Evolutionary conservation across 768 basidiomycete species (phyloP).

Genomic region (Phanerochaete sordida): DNA sequence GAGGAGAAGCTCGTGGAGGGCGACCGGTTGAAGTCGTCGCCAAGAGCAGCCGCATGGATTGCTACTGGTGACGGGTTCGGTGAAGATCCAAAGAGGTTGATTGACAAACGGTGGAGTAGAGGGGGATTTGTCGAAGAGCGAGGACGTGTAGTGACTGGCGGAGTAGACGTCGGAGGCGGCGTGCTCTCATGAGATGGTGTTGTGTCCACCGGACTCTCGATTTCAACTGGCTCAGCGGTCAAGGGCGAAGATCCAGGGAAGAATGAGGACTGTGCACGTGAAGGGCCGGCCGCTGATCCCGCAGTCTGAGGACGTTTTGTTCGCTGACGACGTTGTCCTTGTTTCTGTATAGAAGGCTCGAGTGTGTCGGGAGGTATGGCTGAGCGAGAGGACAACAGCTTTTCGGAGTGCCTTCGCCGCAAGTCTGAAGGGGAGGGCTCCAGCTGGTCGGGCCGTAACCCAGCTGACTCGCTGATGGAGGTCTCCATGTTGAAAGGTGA

Average conservation of each 20-base stretch:
- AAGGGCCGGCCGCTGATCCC: conserved; percentile 14
- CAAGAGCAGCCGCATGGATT: conserved; percentile 8
- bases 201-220: neutral
- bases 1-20: conserved; percentile 28
- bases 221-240: conserved; percentile 16
- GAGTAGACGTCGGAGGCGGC: conserved; percentile 14
- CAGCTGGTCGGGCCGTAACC: conserved; percentile 16
- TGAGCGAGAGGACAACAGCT: conserved; percentile 9
- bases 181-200: conserved; percentile 2
- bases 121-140: conserved; percentile 65
- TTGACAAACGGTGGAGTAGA: conserved; percentile 64
- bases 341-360: conserved; percentile 5
- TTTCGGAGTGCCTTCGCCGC: conserved; percentile 43
- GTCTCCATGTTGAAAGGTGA: conserved; percentile 41
- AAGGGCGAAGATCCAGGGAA: conserved; percentile 11
- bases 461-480: conserved; percentile 14
- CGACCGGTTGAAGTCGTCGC: conserved; percentile 14
- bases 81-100: conserved; percentile 56
- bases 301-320: conserved; percentile 24
- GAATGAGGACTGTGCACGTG: conserved; percentile 17
- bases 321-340: conserved; percentile 13
- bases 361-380: neutral
- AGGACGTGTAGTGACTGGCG: conserved; percentile 23
- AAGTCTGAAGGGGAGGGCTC: conserved; percentile 27
- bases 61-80: conserved; percentile 31